Conservation (phyloP, 2,329 filamentous ascomycete species). For the Neofusicoccum parvum region DNA sequence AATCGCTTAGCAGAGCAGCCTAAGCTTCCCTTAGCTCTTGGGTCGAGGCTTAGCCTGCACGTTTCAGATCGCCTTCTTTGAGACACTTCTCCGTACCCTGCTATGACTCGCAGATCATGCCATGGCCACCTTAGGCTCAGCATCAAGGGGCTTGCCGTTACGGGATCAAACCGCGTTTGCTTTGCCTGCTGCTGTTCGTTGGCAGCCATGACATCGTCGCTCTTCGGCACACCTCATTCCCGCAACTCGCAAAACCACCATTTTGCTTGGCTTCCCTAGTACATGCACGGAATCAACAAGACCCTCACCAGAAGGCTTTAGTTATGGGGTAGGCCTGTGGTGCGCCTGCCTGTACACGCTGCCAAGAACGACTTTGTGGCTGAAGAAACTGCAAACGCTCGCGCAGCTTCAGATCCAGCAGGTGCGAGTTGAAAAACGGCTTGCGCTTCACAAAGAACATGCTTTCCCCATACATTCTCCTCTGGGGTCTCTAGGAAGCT, state of each 20-base stretch:
- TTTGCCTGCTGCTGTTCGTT: not conserved
- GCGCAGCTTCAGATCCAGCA: too few relatives aligned
- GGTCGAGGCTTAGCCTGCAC: not conserved
- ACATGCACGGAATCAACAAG: too few relatives aligned
- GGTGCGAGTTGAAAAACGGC: too few relatives aligned
- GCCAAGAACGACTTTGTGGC: too few relatives aligned
- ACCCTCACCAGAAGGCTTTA: too few relatives aligned
- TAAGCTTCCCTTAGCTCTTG: not conserved
- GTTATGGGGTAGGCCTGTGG: too few relatives aligned
- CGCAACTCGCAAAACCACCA: not conserved
- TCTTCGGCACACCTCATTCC: not conserved
- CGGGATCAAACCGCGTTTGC: not conserved
- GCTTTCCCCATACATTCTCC: too few relatives aligned
- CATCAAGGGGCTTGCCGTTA: not conserved
- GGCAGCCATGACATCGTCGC: not conserved
- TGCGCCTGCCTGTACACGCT: too few relatives aligned
- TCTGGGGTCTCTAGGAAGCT: too few relatives aligned
- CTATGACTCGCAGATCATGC: not conserved
- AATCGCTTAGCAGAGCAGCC: not conserved
- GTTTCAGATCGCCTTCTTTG: not conserved
- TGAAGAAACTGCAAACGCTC: too few relatives aligned
- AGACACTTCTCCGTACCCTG: not conserved
- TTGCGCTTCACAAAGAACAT: too few relatives aligned
- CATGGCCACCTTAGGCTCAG: not conserved
- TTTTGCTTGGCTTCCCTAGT: not conserved